These are phyloP conservation scores for Acanthamoeba lenticulata DNA, from an alignment of 208 protist species.

Conservation along the genomic window DNA sequence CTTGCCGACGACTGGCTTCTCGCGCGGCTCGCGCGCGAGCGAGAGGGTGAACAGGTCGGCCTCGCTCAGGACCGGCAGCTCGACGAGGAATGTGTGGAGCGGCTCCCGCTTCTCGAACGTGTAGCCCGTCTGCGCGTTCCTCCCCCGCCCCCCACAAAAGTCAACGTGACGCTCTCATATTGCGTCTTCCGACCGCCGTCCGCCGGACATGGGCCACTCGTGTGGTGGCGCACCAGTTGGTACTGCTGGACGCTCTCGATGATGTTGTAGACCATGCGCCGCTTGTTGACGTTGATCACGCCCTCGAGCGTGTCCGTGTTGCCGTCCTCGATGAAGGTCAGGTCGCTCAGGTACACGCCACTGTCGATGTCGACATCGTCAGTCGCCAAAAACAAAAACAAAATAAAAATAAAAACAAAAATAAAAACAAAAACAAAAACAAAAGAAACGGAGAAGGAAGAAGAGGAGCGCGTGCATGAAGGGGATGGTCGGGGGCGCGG, in stretches of 20 bases:
- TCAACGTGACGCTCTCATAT: no score
- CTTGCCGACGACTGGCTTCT: neutral
- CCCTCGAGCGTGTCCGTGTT: slow-evolving; percentile 74
- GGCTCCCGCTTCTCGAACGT: slow-evolving; percentile 12
- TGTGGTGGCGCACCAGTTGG: neutral
- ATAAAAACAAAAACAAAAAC: no score
- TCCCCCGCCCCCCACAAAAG: neutral
- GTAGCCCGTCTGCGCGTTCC: neutral
- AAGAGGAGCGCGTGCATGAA: slow-evolving; percentile 60
- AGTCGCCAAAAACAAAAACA: no score
- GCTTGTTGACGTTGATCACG: slow-evolving; percentile 72
- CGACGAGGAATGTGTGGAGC: slow-evolving; percentile 11
- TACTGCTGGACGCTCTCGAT: slow-evolving; percentile 50
- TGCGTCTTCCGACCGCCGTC: no score
- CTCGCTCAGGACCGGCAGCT: slow-evolving; percentile 22
- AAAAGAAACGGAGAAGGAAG: no score
- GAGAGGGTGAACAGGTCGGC: slow-evolving; percentile 24
- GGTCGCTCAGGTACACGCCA: slow-evolving; percentile 80
- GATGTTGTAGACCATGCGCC: slow-evolving; percentile 48
- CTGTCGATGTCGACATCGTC: no score
- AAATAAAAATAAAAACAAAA: no score
- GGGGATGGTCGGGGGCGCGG: slow-evolving; percentile 68
- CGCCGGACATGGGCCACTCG: no score
- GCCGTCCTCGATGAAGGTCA: slow-evolving; percentile 84
- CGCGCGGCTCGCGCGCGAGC: slow-evolving; percentile 13